Conservation (phyloP, 1,139 yeast genomes). For the Yamadazyma jaroonii region DNA sequence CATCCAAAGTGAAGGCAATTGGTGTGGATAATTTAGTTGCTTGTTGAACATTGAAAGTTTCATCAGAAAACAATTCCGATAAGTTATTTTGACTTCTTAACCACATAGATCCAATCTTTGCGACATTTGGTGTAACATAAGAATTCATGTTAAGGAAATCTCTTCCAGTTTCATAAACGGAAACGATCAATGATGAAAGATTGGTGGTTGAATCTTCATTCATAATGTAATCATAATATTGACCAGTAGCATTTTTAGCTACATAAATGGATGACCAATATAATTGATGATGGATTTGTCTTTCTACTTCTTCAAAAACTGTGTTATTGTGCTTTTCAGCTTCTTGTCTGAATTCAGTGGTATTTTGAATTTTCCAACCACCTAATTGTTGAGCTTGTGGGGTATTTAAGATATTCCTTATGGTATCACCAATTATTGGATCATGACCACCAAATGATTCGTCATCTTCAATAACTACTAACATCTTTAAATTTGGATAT, state of each 20-base stretch:
- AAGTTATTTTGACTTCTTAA: conserved; percentile 14
- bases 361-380: conserved; percentile 36
- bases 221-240: conserved; percentile 24
- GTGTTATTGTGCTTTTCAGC: conserved; percentile 33
- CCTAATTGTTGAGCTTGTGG: conserved; percentile 25
- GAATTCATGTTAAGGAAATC: conserved; percentile 30
- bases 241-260: conserved; percentile 33
- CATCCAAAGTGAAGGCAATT: conserved; percentile 37
- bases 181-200: conserved; percentile 22
- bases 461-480: conserved; percentile 44
- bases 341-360: conserved; percentile 23
- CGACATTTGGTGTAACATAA: conserved; percentile 25
- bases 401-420: conserved; percentile 18
- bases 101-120: conserved; percentile 20
- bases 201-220: conserved; percentile 25
- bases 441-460: conserved; percentile 22
- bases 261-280: conserved; percentile 47
- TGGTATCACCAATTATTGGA: conserved; percentile 32
- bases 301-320: conserved; percentile 26
- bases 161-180: conserved; percentile 42
- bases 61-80: conserved; percentile 8
- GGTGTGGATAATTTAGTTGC: conserved; percentile 28
- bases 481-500: conserved; percentile 31
- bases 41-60: conserved; percentile 13
- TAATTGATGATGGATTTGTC: conserved; percentile 42